Evolutionary conservation across 2,329 filamentous ascomycete genomes (phyloP), one percentile per base, ranked within the genome.

Genomic region (Dactylonectria estremocensis): DNA sequence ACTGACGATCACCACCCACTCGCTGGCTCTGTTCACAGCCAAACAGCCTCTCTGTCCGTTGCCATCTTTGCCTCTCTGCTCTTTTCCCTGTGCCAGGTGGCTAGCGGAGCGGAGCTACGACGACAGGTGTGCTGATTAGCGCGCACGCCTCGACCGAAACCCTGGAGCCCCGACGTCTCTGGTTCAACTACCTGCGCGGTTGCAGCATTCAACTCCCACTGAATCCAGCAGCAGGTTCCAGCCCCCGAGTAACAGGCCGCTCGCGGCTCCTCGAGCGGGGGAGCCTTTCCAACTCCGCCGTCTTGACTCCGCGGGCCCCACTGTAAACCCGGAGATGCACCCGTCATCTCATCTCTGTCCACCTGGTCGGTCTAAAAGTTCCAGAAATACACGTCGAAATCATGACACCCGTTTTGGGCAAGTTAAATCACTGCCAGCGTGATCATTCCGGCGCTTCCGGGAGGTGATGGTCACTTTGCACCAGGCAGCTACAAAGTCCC

Each of bases 21-120:
- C 53, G 71, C 61, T 69, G 68, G 68, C 33, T 68, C 40, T 43
- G 40, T n/a, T 43, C 40, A n/a, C 40, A n/a, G 37, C 37, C 53
- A 16, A 48, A 40, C 49, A n/a, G n/a, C n/a, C n/a, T 28, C 7
- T 28, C 24, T 28, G 24, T 28, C 7, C 24, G 24, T 7, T 28
- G 7, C 24, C 24, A 4, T 28, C 4, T 28, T 28, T 28, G 24
- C 4, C 24, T 28, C 24, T 28, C n/a, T 4, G 24, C 24, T 28
- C 24, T 28, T n/a, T n/a, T n/a, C n/a, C n/a, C 54, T 55, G 10
- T 14, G 16, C 46, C 37, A 61, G 40, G 35, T 52, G 46, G 14
- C 43, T 37, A 40, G 31, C 20, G 31, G n/a, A 52, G 57, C 56
- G 56, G 63, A 49, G 56, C 40, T 33, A 43, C 10, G 14, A n/a